These are phyloP conservation scores for Phanerochaete carnosa DNA, from an alignment of 768 basidiomycete species.

Conservation along the genomic window DNA sequence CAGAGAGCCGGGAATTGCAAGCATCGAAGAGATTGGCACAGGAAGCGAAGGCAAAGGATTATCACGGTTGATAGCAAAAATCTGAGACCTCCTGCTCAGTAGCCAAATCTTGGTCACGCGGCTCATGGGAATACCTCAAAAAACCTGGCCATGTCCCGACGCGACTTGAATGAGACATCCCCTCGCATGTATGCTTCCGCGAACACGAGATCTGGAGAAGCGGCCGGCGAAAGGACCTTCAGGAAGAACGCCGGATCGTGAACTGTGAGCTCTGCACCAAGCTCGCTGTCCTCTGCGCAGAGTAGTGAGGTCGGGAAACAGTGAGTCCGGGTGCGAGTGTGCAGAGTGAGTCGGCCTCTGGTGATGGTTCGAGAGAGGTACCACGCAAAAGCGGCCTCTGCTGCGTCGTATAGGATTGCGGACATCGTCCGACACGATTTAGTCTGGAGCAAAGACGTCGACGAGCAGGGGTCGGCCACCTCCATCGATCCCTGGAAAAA, in stretches of 20 bases:
- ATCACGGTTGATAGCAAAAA: constrained; percentile 56
- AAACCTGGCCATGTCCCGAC: constrained; percentile 52
- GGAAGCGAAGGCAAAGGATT: constrained; percentile 31
- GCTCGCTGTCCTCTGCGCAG: neutral
- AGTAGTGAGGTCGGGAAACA: constrained; percentile 34
- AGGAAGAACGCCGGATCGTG: constrained; percentile 6
- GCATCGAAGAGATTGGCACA: constrained; percentile 43
- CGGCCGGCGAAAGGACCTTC: constrained; percentile 22
- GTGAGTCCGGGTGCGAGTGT: constrained; percentile 44
- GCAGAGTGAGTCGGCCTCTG: constrained; percentile 45
- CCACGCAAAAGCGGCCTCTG: constrained; percentile 1
- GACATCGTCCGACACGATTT: neutral
- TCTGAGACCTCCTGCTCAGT: constrained; percentile 33
- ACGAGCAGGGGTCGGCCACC: too few relatives aligned
- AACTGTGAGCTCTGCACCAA: constrained; percentile 15
- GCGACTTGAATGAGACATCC: constrained; percentile 53
- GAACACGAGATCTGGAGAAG: constrained; percentile 69
- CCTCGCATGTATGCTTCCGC: constrained; percentile 79
- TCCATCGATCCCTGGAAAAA: too few relatives aligned
- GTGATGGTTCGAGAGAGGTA: constrained; percentile 33
- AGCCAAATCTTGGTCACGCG: neutral
- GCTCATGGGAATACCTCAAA: constrained; percentile 47
- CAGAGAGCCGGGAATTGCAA: constrained; percentile 52
- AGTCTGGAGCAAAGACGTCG: too few relatives aligned
- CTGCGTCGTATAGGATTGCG: neutral